These are phyloP conservation scores for Wickerhamomyces pijperi DNA, from an alignment of 805 yeast species.

Conservation along the genomic window DNA sequence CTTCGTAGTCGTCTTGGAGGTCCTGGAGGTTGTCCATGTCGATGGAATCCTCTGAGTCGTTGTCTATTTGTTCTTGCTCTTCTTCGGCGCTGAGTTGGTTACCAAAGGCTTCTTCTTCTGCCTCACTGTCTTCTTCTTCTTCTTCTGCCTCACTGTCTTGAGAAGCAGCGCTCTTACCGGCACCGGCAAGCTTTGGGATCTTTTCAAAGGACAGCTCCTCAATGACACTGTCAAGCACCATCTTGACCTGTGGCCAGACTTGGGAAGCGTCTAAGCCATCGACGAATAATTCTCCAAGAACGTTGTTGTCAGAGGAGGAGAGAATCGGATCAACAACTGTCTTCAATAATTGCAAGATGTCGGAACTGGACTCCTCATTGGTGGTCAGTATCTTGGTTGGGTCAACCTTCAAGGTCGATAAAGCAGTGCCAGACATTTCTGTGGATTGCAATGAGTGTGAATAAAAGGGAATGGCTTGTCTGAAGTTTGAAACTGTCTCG, in stretches of 20 bases:
- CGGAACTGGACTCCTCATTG: slow-evolving; percentile 3
- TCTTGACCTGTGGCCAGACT: slow-evolving; percentile 86
- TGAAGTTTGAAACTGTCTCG: too few species aligned
- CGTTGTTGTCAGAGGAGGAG: slow-evolving; percentile 25
- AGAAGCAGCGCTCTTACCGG: too few species aligned
- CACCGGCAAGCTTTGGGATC: slow-evolving; percentile 41
- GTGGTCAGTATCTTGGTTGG: slow-evolving; percentile 6
- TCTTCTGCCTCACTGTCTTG: slow-evolving; percentile 9
- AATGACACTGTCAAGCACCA: slow-evolving; percentile 70
- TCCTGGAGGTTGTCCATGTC: slow-evolving; percentile 5
- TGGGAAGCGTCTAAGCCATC: slow-evolving; percentile 87
- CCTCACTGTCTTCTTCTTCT: slow-evolving; percentile 12
- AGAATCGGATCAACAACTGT: slow-evolving; percentile 16
- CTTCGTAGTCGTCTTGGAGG: slow-evolving; percentile 2
- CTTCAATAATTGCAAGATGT: slow-evolving; percentile 12
- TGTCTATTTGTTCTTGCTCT: slow-evolving; percentile 10
- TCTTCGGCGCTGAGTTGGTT: slow-evolving; percentile 11
- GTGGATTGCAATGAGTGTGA: too few species aligned
- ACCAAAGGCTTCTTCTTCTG: slow-evolving; percentile 9
- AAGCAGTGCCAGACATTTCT: too few species aligned
- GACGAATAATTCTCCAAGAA: slow-evolving; percentile 68
- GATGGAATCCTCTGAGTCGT: slow-evolving; percentile 10
- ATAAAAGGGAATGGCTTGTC: too few species aligned
- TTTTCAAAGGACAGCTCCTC: slow-evolving; percentile 47
- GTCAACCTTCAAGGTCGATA: slow-evolving; percentile 3